Evolutionary conservation across 2,329 filamentous ascomycete genomes (phyloP), one percentile per base, ranked within the genome.

Genomic region (Cephalotrichum gorgonifer): DNA sequence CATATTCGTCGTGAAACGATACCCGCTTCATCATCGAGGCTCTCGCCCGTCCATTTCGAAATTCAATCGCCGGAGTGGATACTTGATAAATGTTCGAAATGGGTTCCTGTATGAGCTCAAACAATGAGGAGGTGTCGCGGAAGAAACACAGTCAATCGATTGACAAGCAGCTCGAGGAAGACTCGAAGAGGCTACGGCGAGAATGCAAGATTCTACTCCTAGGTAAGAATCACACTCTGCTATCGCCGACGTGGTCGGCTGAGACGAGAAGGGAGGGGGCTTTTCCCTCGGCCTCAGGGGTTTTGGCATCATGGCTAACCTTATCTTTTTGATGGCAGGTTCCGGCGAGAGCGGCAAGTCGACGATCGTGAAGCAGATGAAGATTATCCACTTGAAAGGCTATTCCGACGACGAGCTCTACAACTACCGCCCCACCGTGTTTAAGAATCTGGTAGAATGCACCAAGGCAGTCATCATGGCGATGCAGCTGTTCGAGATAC

Each of bases 311-410:
- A 50, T 28, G 8, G 14, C 31, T 50, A 15, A 28, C 47, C 54
- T 44, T 22, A 12, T 6, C 23, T 43, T 8, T 49, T 50, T 28
- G n/a, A n/a, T n/a, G n/a, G 56, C 64, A 96, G 93, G 93, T 56
- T 97, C 93, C 56, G 93, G 93, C 56, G 93, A 98, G 73, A 97
- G 91, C 68, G 93, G 93, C 57, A 98, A 98, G 71, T 97, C 93
- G 51, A 98, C 93, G 9, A 97, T 98, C 60, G 93, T 98, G 58
- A 98, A 98, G 70, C 93, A 98, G 75, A 98, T 98, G 93, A 98
- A 97, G 71, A 98, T 98, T 59, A 97, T 98, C 62, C 93, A 98
- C 63, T 85, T 97, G 60, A 95, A 96, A 70, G 93, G 93, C 53
- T 98, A 98, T 69, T 90, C 88, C 11, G 82, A 88, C 57, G 91